phyloP scores from a whole-genome alignment of 306 rosid genomes.

The Rosa rugosa region DNA sequence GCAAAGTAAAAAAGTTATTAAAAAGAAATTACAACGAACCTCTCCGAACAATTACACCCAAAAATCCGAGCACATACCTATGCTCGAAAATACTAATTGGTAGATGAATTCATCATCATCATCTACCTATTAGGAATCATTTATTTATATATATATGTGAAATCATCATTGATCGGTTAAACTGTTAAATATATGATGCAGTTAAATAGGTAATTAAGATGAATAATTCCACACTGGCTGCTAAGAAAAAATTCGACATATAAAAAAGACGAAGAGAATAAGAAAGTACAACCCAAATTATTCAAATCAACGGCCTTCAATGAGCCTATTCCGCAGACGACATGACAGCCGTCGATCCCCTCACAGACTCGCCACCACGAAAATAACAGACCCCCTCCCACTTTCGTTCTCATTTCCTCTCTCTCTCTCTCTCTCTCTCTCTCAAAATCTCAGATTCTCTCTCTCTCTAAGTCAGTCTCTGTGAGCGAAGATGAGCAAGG shows the following conservation, averaged over 20 bases:
- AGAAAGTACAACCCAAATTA: not conserved
- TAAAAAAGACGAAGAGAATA: slow-evolving; percentile 7
- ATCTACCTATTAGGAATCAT: too few relatives aligned
- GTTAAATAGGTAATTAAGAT: too few relatives aligned
- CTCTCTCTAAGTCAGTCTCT: slow-evolving; percentile 25
- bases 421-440: slow-evolving; percentile 1
- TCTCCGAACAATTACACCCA: too few relatives aligned
- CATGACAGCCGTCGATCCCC: slow-evolving; percentile 26
- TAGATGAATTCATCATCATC: too few relatives aligned
- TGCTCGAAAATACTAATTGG: too few relatives aligned
- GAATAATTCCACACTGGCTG: not conserved
- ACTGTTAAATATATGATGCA: too few relatives aligned
- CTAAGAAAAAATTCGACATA: not conserved
- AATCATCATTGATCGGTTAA: too few relatives aligned
- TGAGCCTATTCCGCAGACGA: not conserved
- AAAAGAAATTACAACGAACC: too few relatives aligned
- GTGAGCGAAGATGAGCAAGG: slow-evolving; percentile 75
- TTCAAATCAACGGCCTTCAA: slow-evolving; percentile 29
- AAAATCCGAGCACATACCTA: too few relatives aligned
- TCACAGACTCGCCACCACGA: slow-evolving; percentile 19
- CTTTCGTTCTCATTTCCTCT: slow-evolving; percentile 25
- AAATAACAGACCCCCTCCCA: slow-evolving; percentile 2
- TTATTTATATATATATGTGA: too few relatives aligned
- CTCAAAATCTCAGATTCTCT: slow-evolving; percentile 18
- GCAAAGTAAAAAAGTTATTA: too few relatives aligned